Evolutionary conservation across 2,329 filamentous ascomycete genomes (phyloP).

Genomic region (Colletotrichum incanum): DNA sequence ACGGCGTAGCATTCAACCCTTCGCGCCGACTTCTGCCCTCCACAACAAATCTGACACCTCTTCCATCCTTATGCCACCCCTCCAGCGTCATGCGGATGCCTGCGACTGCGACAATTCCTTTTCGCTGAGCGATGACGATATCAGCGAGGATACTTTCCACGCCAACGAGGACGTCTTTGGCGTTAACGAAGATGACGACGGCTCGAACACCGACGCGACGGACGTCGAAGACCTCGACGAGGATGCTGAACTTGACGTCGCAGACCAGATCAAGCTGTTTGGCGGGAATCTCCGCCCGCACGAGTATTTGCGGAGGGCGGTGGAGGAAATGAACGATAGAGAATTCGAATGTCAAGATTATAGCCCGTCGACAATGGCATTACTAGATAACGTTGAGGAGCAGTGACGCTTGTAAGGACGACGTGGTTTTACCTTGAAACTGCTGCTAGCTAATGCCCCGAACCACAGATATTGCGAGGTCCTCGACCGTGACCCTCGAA

Average conservation of each 20-base stretch:
- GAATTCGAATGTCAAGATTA: conserved; percentile 40
- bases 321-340: conserved; percentile 40
- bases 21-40: neutral
- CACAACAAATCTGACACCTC: neutral
- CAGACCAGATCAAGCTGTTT: conserved; percentile 43
- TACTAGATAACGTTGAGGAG: conserved; percentile 36
- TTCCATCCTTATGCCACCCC: conserved; percentile 3
- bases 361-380: conserved; percentile 21
- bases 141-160: neutral
- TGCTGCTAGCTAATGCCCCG: neutral
- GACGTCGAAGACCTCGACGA: conserved; percentile 8
- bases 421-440: neutral
- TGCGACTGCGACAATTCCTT: neutral
- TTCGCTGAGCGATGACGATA: conserved; percentile 1
- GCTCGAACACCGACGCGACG: conserved; percentile 6
- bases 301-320: conserved; percentile 42
- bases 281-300: conserved; percentile 41
- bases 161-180: neutral
- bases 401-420: conserved; percentile 39
- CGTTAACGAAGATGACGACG: neutral
- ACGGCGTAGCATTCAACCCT: neutral
- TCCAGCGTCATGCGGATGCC: neutral
- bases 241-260: conserved; percentile 17
- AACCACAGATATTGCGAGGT: conserved; percentile 9
- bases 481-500: neutral